Percentiles rank a stretch among this genome's conserved stretches.
Evolutionary conservation across 108 stramenopile species (phyloP).

Genomic region (Nannochloropsis salina): DNA sequence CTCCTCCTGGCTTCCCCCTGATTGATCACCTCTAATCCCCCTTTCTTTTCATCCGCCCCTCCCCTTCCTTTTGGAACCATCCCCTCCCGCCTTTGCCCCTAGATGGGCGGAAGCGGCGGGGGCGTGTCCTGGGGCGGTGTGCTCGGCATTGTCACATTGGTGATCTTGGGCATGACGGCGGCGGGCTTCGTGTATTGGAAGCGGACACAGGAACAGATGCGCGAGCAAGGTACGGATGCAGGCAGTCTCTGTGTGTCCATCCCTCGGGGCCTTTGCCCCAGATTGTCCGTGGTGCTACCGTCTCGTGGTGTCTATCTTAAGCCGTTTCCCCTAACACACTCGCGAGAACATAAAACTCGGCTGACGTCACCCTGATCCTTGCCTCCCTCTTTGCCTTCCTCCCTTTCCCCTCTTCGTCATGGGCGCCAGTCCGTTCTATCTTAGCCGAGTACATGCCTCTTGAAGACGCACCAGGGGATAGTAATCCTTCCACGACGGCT

Average conservation of each 20-base stretch:
- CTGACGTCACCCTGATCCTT: not conserved
- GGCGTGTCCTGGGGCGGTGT: not conserved
- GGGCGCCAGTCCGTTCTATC: conserved; percentile 64
- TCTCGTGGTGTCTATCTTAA: no score
- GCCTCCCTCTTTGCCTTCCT: not conserved
- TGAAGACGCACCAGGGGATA: conserved; percentile 54
- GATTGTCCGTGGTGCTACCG: no score
- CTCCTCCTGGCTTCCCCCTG: not conserved
- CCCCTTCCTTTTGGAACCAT: not conserved
- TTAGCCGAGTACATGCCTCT: conserved; percentile 89
- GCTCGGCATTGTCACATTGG: conserved; percentile 18
- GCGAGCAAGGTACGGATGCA: conserved; percentile 51
- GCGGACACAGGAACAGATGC: conserved; percentile 69
- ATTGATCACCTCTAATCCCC: not conserved
- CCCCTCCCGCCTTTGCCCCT: not conserved
- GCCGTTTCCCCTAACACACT: no score
- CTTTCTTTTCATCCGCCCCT: not conserved
- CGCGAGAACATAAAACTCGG: no score
- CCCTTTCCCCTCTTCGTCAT: not conserved
- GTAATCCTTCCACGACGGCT: not conserved
- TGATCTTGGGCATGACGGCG: conserved; percentile 46
- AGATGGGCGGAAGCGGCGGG: not conserved
- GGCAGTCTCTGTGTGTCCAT: not conserved
- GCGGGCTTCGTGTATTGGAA: conserved; percentile 68
- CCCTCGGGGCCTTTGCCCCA: not conserved